These are phyloP conservation scores for Paraphoma sp. DNA, from an alignment of 2,329 filamentous ascomycete species.

Conservation along the genomic window DNA sequence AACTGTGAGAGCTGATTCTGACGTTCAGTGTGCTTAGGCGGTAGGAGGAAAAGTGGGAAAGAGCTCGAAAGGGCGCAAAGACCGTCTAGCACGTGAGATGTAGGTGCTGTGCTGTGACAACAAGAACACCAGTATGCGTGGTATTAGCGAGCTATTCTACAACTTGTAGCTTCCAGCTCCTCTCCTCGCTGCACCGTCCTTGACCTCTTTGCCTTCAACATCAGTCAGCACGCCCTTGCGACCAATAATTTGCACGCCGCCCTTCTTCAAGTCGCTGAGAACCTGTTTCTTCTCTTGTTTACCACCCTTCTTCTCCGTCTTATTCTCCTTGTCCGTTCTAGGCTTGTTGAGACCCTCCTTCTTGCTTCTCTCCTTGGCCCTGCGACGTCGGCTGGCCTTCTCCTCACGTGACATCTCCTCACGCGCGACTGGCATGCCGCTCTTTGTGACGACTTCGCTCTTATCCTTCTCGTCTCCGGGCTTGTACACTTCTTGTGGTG, in stretches of 20 bases:
- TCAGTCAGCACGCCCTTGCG: slow-evolving; percentile 86
- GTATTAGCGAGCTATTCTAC: neutral
- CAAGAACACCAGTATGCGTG: no score
- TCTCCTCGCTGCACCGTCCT: slow-evolving; percentile 29
- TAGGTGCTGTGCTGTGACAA: no score
- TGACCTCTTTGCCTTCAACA: slow-evolving; percentile 79
- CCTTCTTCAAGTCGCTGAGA: slow-evolving; percentile 74
- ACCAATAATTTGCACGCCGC: slow-evolving; percentile 47
- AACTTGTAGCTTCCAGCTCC: slow-evolving; percentile 46
- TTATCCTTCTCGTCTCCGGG: slow-evolving; percentile 72
- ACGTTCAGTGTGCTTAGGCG: no score
- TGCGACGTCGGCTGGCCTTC: slow-evolving; percentile 75
- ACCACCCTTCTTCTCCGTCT: slow-evolving; percentile 59
- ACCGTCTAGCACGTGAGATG: no score
- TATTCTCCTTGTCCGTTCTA: slow-evolving; percentile 42
- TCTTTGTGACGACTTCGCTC: slow-evolving; percentile 79
- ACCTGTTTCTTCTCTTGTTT: slow-evolving; percentile 56
- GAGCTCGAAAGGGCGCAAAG: no score
- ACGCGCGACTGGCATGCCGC: slow-evolving; percentile 76
- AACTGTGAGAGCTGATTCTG: no score
- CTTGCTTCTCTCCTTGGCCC: slow-evolving; percentile 84
- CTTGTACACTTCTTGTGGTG: slow-evolving; percentile 92
- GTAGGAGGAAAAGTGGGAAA: no score
- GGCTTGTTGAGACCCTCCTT: slow-evolving; percentile 66
- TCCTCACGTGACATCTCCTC: slow-evolving; percentile 91